A percentile compares a stretch with the other conserved stretches of the same genome.
Conservation (phyloP, 768 basidiomycete genomes). For the Mycena galopus region DNA sequence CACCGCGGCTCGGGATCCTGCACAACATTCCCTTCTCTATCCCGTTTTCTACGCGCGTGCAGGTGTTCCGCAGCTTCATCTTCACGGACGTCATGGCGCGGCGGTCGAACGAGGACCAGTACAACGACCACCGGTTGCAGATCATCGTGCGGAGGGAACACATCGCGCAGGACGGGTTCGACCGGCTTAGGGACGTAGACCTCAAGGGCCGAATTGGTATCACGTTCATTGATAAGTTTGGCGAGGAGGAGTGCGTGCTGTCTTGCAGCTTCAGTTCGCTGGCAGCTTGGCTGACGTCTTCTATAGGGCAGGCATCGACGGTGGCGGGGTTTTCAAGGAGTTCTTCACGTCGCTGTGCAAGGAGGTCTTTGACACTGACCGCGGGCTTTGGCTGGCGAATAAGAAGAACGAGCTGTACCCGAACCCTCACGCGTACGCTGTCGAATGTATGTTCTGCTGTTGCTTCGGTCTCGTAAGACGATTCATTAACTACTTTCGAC, state of each 20-base stretch:
- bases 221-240: conserved; percentile 92
- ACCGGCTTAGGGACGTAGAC: conserved; percentile 80
- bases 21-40: conserved; percentile 97
- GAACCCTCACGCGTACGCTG: conserved; percentile 92
- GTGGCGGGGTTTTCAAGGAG: conserved; percentile 98
- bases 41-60: conserved; percentile 92
- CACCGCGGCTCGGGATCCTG: conserved; percentile 89
- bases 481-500: background rate
- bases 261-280: conserved; percentile 4
- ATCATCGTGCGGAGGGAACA: conserved; percentile 77
- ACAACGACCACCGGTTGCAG: conserved; percentile 43
- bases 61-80: conserved; percentile 90
- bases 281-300: background rate
- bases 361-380: conserved; percentile 95
- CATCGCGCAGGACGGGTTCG: conserved; percentile 94
- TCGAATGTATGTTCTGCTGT: conserved; percentile 73
- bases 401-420: conserved; percentile 96
- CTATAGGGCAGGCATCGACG: conserved; percentile 89
- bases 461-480: background rate
- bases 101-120: conserved; percentile 35
- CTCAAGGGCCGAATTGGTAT: conserved; percentile 90
- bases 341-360: conserved; percentile 93
- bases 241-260: conserved; percentile 84
- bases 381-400: conserved; percentile 93
- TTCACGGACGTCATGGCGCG: conserved; percentile 64